Conservation (phyloP, 2,329 filamentous ascomycete species). For the Nemania sp. region DNA sequence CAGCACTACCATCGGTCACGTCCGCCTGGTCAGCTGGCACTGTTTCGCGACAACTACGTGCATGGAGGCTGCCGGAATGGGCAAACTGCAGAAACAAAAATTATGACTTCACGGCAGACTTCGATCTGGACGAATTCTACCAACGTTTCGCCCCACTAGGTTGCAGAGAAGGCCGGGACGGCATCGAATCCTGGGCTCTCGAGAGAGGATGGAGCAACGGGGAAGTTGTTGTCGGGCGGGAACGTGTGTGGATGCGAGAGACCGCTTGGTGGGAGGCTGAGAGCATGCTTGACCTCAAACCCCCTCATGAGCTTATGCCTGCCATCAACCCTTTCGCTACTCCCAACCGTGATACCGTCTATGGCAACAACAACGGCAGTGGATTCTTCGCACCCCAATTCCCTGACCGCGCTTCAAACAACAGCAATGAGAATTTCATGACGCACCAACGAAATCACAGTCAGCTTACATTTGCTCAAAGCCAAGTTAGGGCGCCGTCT, state of each 20-base stretch:
- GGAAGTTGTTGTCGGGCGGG: slow-evolving; percentile 86
- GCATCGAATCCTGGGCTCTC: slow-evolving; percentile 90
- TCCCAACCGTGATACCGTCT: slow-evolving; percentile 70
- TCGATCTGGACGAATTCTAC: slow-evolving; percentile 90
- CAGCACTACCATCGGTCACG: slow-evolving; percentile 71
- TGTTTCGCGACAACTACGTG: slow-evolving; percentile 88
- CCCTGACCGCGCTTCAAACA: slow-evolving; percentile 64
- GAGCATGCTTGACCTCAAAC: slow-evolving; percentile 89
- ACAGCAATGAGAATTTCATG: slow-evolving; percentile 74
- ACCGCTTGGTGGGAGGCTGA: slow-evolving; percentile 97
- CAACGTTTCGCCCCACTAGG: slow-evolving; percentile 81
- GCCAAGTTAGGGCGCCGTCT: slow-evolving; percentile 57
- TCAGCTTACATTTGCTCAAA: slow-evolving; percentile 51
- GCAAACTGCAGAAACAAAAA: slow-evolving; percentile 89
- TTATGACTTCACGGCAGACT: slow-evolving; percentile 95
- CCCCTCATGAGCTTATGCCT: slow-evolving; percentile 51
- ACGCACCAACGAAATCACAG: slow-evolving; percentile 60
- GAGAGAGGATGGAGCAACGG: slow-evolving; percentile 98
- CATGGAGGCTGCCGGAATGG: slow-evolving; percentile 96
- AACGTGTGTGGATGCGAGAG: slow-evolving; percentile 96
- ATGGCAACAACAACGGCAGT: slow-evolving; percentile 65
- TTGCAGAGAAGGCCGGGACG: slow-evolving; percentile 87
- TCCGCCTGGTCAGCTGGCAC: slow-evolving; percentile 91
- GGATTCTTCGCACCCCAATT: slow-evolving; percentile 72
- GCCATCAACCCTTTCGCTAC: slow-evolving; percentile 42